Evolutionary conservation across 805 yeast species (phyloP).

Genomic region (Candida insectalens): DNA sequence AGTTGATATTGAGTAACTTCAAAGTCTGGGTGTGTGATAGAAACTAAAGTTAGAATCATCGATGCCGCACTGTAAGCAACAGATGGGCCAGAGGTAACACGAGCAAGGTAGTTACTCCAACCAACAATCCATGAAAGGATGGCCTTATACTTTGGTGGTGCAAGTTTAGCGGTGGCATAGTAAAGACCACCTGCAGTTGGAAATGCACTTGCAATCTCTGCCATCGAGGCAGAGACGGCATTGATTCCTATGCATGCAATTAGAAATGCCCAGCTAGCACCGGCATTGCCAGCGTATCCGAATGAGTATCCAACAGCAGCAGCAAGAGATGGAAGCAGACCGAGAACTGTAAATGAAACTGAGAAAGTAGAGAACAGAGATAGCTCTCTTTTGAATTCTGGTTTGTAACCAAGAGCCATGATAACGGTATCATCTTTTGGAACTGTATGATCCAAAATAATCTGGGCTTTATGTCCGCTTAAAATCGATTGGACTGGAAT

Average conservation of each 20-base stretch:
- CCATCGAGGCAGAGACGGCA: slow-evolving; percentile 51
- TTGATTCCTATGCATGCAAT: slow-evolving; percentile 46
- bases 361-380: slow-evolving; percentile 46
- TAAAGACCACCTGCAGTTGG: slow-evolving; percentile 66
- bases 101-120: slow-evolving; percentile 58
- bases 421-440: slow-evolving; percentile 43
- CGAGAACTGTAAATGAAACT: slow-evolving; percentile 56
- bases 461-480: slow-evolving; percentile 15
- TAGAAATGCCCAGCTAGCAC: slow-evolving; percentile 55
- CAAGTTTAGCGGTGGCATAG: slow-evolving; percentile 54
- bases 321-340: slow-evolving; percentile 57
- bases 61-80: slow-evolving; percentile 48
- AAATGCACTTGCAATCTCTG: slow-evolving; percentile 54
- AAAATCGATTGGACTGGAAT: slow-evolving; percentile 15
- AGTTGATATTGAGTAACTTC: slow-evolving; percentile 37
- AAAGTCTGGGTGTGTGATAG: slow-evolving; percentile 30
- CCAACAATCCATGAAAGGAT: slow-evolving; percentile 54
- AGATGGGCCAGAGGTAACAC: slow-evolving; percentile 52
- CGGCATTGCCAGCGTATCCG: slow-evolving; percentile 52
- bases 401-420: slow-evolving; percentile 52
- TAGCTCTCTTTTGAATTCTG: slow-evolving; percentile 56
- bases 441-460: slow-evolving; percentile 35
- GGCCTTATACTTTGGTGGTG: slow-evolving; percentile 46
- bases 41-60: slow-evolving; percentile 43
- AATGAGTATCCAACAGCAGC: slow-evolving; percentile 54